phyloP scores from a whole-genome alignment of 805 yeast genomes.

The Saturnispora sekii region DNA sequence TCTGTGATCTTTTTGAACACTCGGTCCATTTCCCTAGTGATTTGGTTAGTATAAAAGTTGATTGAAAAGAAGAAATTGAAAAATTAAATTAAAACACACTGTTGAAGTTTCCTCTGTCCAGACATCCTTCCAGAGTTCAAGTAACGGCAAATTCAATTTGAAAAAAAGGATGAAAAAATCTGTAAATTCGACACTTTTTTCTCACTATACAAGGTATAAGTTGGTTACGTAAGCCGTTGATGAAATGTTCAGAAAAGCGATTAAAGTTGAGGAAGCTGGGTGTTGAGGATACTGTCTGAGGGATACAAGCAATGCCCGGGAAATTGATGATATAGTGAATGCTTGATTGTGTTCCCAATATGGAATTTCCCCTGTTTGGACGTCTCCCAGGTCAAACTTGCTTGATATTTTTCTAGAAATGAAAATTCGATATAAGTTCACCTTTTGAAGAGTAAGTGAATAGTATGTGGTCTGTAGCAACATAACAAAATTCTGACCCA shows the following conservation, averaged over 20 bases:
- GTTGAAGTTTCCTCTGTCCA: slow-evolving; percentile 30
- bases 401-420: neutral
- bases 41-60: neutral
- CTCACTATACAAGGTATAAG: neutral
- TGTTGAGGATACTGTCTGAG: too few relatives aligned
- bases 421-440: neutral
- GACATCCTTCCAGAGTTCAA: slow-evolving; percentile 21
- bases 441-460: neutral
- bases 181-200: neutral
- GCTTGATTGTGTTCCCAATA: too few relatives aligned
- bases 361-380: too few relatives aligned
- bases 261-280: too few relatives aligned
- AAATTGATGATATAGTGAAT: too few relatives aligned
- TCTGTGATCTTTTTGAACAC: slow-evolving; percentile 52
- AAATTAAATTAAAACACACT: slow-evolving; percentile 21
- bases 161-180: slow-evolving; percentile 88
- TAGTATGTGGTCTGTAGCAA: neutral
- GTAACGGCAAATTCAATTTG: neutral
- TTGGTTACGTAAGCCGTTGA: neutral
- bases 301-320: too few relatives aligned
- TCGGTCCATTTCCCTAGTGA: slow-evolving; percentile 45
- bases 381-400: too few relatives aligned
- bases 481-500: neutral
- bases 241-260: too few relatives aligned
- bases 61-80: neutral